phyloP scores from a whole-genome alignment of 371 early-diverging fungal species.

The Mucor saturninus region DNA sequence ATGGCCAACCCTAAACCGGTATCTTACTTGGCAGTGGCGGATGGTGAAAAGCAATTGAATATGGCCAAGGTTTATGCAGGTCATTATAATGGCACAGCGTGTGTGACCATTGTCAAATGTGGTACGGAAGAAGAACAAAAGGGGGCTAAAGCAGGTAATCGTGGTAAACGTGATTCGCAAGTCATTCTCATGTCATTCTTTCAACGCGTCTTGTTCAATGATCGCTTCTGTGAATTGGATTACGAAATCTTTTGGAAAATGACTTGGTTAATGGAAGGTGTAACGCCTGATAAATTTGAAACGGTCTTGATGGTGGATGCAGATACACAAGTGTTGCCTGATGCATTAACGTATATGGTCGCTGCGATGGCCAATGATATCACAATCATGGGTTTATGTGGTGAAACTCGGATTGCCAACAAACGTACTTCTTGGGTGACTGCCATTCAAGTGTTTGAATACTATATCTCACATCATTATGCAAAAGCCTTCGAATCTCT shows the following conservation, averaged over 20 bases:
- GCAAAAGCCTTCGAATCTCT: slow-evolving; percentile 94
- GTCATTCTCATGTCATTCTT: slow-evolving; percentile 97
- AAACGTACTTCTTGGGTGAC: slow-evolving; percentile 75
- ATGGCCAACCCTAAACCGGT: slow-evolving; percentile 62
- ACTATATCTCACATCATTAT: slow-evolving; percentile 95
- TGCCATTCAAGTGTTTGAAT: slow-evolving; percentile 86
- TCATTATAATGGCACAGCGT: slow-evolving; percentile 85
- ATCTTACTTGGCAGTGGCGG: slow-evolving; percentile 89
- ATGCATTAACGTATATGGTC: slow-evolving; percentile 81
- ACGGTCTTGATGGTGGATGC: slow-evolving; percentile 97
- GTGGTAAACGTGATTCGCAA: slow-evolving; percentile 99
- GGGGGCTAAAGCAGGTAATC: slow-evolving; percentile 84
- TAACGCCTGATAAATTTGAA: slow-evolving; percentile 91
- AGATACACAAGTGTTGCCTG: slow-evolving; percentile 86
- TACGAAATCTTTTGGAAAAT: slow-evolving; percentile 95
- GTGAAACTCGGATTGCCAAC: slow-evolving; percentile 88
- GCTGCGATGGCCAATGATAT: slow-evolving; percentile 84
- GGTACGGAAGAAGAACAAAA: slow-evolving; percentile 38
- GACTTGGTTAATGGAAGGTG: slow-evolving; percentile 75
- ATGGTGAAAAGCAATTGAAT: slow-evolving; percentile 91
- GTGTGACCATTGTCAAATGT: slow-evolving; percentile 71
- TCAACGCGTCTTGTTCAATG: slow-evolving; percentile 89
- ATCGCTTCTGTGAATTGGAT: slow-evolving; percentile 94
- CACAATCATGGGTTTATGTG: slow-evolving; percentile 85
- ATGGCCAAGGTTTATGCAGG: slow-evolving; percentile 96